Evolutionary conservation across 169 alveolate species (phyloP), one percentile per base, ranked within the genome.

Genomic region (Perkinsus olseni): DNA sequence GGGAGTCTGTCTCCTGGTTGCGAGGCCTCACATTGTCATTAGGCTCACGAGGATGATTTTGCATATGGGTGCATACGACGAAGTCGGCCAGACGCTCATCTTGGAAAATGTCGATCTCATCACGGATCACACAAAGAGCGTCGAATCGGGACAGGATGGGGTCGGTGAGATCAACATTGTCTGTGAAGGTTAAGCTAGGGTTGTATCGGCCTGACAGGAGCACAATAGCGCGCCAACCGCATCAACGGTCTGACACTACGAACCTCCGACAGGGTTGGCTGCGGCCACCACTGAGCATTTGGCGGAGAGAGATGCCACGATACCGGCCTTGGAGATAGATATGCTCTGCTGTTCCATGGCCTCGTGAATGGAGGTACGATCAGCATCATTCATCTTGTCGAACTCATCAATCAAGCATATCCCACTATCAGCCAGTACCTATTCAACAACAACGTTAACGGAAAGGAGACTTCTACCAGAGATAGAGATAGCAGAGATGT

Each of bases 321-420:
- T 98, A 62, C 99, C 99, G 92, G 99, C 99, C 95, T 99, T 99
- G 34, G 99, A 97, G 93, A 99, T 99, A 40, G 99, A 98, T 91
- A 99, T 99, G 94, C 99, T 96, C 96, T 99, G 99, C 96, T 99
- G 99, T 95, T 99, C 99, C 99, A 99, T 99, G 21, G 99, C 99
- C 96, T 99, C 99, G 95, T 99, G 99, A 37, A 99, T 98, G 91
- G 99, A 98, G 38, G 99, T 99, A 90, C 99, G 96, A 95, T 99
- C 99, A 93, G 98, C 98, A 94, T 99, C 99, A 92, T 99, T 98
- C 99, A 99, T 99, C 96, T 99, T 99, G 95, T 99, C 99, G 96
- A 99, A 99, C 97, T 99, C 99, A 96, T 99, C 99, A 91, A 99
- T 99, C 94, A 99, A 96, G 95, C 99, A 99, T 36, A 99, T 97